A percentile compares a stretch with the other conserved stretches of the same genome.
Conservation (phyloP, 495 filamentous ascomycete genomes). For the Hypoxylon cercidicola region DNA sequence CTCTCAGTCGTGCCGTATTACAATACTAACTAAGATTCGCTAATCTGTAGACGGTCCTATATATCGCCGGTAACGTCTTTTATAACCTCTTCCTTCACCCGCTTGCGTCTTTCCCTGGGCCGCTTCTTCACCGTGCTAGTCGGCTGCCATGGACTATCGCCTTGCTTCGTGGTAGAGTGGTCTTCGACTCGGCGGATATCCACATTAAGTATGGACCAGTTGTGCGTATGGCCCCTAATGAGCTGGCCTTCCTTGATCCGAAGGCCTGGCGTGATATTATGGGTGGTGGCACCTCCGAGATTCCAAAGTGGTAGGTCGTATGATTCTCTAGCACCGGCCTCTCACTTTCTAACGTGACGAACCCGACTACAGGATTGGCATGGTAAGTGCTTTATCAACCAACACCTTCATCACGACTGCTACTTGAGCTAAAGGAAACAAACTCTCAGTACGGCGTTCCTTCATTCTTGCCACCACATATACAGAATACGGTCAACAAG, state of each 20-base stretch:
- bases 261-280: conserved; percentile 64
- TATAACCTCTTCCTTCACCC: conserved; percentile 63
- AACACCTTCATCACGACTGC: too few relatives aligned
- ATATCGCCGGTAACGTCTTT: conserved; percentile 27
- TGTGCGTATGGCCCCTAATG: conserved; percentile 63
- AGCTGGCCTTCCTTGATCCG: conserved; percentile 58
- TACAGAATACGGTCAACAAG: conserved; percentile 30
- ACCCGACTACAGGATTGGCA: conserved; percentile 16
- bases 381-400: neutral
- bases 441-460: conserved; percentile 22
- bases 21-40: neutral
- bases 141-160: conserved; percentile 45
- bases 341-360: neutral
- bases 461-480: conserved; percentile 24
- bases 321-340: neutral
- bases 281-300: conserved; percentile 42
- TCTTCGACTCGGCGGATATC: conserved; percentile 53
- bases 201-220: conserved; percentile 62
- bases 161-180: conserved; percentile 44
- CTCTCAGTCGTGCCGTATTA: neutral
- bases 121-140: conserved; percentile 51
- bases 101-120: conserved; percentile 58
- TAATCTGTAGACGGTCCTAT: conserved; percentile 7
- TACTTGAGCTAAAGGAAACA: too few relatives aligned
- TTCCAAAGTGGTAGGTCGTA: conserved; percentile 31